Base-by-base conservation (phyloP, 768 basidiomycete species). In the Tubosaeta sp. region DNA sequence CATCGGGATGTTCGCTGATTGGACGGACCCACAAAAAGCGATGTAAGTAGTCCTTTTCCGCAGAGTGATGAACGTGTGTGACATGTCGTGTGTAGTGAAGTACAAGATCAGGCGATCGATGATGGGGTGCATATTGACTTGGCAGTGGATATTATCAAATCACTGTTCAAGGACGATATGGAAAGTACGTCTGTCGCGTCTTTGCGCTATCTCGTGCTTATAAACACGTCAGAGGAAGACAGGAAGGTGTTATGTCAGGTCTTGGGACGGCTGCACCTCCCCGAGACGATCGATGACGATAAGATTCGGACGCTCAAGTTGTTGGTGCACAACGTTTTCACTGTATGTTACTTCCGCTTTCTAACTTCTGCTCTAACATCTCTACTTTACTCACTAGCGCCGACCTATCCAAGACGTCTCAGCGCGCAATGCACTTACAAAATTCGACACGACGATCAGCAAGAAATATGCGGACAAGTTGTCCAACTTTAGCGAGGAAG, bases 21-120 rank as follows among this genome's bases (percentile, higher is more conserved):
- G 93, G 92, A 90, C 87, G 4, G 86, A 94, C 63, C 87, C 90
- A 0, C 75, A 81, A 61, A 91, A 89, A 60, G 77, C 79, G 31
- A 76, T 81, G 62, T 79, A 61, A 73, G 74, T 69, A 62, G 69
- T 72, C 13, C 11, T 13, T 24, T 40, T 56, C 30, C 14, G 22
- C 34, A 24, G 14, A 21, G 6, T 7, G 13, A 12, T 25, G 8
- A 48, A 9, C 13, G 16, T 10, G 4, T 36, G 7, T 48, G 31
- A 34, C 35, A 13, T 39, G 21, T 40, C 18, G 27, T 24, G 16
- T 1, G 13, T 19, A 80, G 79, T 22, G 74, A 75, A 38, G 58
- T 75, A 10, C 70, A 68, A 12, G 73, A 73, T 8, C 71, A 73
- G 21, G 57, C 57, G 27, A 59, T 60, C 16, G 75, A 78, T 44